Evolutionary conservation across 305 asterid genomes (phyloP).

Genomic region (Fraxinus baroniana): DNA sequence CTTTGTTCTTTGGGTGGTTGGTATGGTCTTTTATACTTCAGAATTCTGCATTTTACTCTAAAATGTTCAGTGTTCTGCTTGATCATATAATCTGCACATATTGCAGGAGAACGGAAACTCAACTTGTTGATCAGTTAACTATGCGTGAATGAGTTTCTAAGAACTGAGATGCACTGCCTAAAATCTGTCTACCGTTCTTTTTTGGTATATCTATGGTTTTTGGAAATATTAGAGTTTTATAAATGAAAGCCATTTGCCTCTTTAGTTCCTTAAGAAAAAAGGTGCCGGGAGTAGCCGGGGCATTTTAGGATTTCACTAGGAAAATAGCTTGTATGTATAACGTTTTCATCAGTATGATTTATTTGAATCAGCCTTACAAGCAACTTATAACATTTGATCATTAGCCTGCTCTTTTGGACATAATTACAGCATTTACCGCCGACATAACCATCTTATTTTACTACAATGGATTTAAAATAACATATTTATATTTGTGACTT

Average conservation of each 20-base stretch:
- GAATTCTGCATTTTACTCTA: background rate
- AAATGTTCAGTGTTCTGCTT: background rate
- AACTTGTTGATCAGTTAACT: background rate
- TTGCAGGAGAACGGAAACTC: background rate
- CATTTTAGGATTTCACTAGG: background rate
- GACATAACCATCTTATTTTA: background rate
- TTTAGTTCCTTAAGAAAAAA: background rate
- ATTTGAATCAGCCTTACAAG: background rate
- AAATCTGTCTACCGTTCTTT: background rate
- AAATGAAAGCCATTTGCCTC: background rate
- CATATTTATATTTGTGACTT: background rate
- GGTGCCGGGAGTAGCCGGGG: background rate
- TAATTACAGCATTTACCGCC: background rate
- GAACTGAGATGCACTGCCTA: background rate
- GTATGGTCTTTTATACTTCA: constrained; percentile 45
- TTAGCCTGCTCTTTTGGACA: background rate
- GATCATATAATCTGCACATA: background rate
- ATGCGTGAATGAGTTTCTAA: background rate
- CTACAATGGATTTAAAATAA: background rate
- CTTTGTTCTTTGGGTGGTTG: constrained; percentile 96
- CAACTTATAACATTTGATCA: background rate
- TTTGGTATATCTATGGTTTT: background rate
- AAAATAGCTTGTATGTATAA: background rate
- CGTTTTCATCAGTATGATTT: background rate
- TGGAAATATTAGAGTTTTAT: background rate